Percentiles rank a stretch among this genome's conserved stretches.
Conservation (phyloP, 2,329 filamentous ascomycete species). For the Herpomyces periplanetae region DNA sequence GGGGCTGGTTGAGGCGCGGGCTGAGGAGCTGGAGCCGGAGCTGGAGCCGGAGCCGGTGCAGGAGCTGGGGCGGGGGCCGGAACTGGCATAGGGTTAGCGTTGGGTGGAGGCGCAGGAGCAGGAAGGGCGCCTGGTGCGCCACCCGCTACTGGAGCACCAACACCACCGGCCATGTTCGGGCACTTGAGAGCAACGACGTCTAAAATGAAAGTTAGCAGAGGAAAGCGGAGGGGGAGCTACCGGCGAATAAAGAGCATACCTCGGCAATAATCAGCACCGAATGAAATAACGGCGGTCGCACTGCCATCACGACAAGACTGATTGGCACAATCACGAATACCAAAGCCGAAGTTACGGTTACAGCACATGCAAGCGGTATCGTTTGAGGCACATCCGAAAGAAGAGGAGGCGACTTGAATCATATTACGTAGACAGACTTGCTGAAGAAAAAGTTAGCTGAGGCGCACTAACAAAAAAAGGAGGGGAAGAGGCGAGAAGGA, state of each 20-base stretch:
- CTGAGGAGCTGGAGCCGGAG: slow-evolving; percentile 5
- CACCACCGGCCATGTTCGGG: slow-evolving; percentile 2
- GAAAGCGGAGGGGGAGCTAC: no score
- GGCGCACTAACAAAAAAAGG: no score
- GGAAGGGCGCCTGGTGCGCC: slow-evolving; percentile 2
- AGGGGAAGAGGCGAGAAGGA: slow-evolving; percentile 2
- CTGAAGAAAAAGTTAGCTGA: no score
- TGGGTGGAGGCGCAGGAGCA: slow-evolving; percentile 5
- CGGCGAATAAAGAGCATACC: no score
- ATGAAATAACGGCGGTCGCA: slow-evolving; percentile 6
- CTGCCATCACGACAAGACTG: slow-evolving; percentile 7
- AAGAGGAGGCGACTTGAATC: slow-evolving; percentile 7
- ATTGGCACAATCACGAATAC: slow-evolving; percentile 11
- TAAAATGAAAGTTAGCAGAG: not conserved
- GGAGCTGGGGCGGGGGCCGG: slow-evolving; percentile 5
- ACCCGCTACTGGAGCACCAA: slow-evolving; percentile 2
- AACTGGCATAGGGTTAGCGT: slow-evolving; percentile 5
- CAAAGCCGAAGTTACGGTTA: slow-evolving; percentile 10
- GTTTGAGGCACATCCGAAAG: slow-evolving; percentile 8
- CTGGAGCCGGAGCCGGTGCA: slow-evolving; percentile 6
- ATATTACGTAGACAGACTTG: slow-evolving; percentile 11
- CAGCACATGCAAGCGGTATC: slow-evolving; percentile 10
- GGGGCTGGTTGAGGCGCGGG: slow-evolving; percentile 2
- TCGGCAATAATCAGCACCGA: slow-evolving; percentile 6
- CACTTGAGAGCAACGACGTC: slow-evolving; percentile 1